A percentile compares a stretch with the other conserved stretches of the same genome.
Evolutionary conservation across 441 rosid genomes (phyloP).

Genomic region (Gossypium laxum): DNA sequence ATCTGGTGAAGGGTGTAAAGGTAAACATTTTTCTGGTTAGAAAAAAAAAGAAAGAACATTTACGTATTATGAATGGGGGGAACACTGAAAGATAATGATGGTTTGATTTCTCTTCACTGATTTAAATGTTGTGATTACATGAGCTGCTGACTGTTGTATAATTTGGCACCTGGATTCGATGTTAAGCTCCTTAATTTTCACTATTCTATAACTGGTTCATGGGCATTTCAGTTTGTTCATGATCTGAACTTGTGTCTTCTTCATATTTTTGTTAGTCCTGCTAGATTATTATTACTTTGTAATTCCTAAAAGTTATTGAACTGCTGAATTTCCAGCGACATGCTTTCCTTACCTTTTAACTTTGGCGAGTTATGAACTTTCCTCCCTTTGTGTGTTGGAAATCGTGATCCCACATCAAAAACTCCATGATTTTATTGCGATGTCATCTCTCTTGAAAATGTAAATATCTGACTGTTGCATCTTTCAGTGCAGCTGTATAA

Average conservation of each 20-base stretch:
- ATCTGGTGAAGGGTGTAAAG: background rate
- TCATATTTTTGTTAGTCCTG: background rate
- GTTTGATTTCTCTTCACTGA: background rate
- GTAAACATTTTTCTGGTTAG: background rate
- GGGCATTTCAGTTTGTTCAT: background rate
- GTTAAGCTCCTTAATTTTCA: conserved; percentile 6
- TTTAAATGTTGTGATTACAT: background rate
- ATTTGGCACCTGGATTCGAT: background rate
- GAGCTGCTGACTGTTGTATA: background rate
- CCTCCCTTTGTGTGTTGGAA: background rate
- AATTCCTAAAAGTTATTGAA: background rate
- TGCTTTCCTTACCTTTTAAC: background rate
- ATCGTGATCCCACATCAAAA: background rate
- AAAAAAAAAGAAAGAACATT: background rate
- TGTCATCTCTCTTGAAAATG: background rate
- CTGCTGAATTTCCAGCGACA: background rate
- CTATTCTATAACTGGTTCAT: background rate
- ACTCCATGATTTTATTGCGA: background rate
- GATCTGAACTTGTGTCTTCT: background rate
- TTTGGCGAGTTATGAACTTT: background rate
- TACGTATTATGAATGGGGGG: background rate
- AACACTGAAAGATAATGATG: background rate
- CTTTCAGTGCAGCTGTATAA: background rate
- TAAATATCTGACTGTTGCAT: background rate
- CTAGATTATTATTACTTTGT: background rate